Conservation (phyloP, 129 eudicot species). For the Cynara cardunculus region DNA sequence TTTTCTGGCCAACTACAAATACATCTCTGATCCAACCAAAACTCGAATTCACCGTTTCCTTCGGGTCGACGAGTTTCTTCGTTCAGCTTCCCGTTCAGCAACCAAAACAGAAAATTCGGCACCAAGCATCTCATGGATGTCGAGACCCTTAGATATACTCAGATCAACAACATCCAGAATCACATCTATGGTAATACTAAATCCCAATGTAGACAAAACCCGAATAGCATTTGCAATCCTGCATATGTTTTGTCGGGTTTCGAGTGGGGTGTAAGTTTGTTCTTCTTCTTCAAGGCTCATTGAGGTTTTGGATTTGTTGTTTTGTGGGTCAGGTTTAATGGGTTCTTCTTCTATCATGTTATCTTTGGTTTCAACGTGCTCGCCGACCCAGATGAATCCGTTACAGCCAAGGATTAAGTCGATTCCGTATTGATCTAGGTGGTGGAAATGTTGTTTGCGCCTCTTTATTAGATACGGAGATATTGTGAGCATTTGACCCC, state of each 20-base stretch:
- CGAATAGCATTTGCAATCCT: slow-evolving; percentile 76
- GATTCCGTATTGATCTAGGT: slow-evolving; percentile 56
- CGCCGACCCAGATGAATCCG: slow-evolving; percentile 93
- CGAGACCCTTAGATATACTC: slow-evolving; percentile 46
- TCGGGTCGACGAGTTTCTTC: slow-evolving; percentile 42
- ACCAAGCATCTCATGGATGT: slow-evolving; percentile 87
- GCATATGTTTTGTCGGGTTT: slow-evolving; percentile 68
- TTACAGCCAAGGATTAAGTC: slow-evolving; percentile 85
- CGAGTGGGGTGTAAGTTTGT: slow-evolving; percentile 46
- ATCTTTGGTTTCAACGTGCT: slow-evolving; percentile 69
- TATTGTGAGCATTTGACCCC: slow-evolving; percentile 69
- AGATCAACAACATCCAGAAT: slow-evolving; percentile 48
- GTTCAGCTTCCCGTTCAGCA: slow-evolving; percentile 83
- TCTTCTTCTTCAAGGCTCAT: slow-evolving; percentile 40
- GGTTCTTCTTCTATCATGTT: slow-evolving; percentile 55
- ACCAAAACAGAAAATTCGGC: slow-evolving; percentile 82
- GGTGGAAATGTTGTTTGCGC: slow-evolving; percentile 85
- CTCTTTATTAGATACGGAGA: slow-evolving; percentile 82
- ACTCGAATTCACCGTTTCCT: slow-evolving; percentile 33
- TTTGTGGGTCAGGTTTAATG: slow-evolving; percentile 35
- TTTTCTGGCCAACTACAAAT: background rate
- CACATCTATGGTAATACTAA: slow-evolving; percentile 61
- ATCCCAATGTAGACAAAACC: slow-evolving; percentile 67
- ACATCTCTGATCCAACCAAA: background rate
- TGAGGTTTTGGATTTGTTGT: slow-evolving; percentile 12